A percentile compares a stretch with the other conserved stretches of the same genome.
phyloP scores from a whole-genome alignment of 2,329 filamentous ascomycete species.

The Alternaria triticina region DNA sequence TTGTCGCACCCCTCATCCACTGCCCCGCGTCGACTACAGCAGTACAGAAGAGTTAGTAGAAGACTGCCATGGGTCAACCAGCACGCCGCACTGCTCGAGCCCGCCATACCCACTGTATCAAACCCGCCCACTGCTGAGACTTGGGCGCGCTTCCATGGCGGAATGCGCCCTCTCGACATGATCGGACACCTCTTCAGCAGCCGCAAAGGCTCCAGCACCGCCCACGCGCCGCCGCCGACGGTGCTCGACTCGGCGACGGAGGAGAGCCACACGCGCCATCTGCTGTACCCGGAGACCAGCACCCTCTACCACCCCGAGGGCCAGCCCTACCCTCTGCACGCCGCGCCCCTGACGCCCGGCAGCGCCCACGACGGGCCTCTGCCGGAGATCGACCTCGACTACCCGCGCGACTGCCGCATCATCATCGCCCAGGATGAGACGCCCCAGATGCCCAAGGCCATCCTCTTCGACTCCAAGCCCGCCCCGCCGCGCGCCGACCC shows the following conservation, averaged over 20 bases:
- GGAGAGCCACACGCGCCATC: slow-evolving; percentile 49
- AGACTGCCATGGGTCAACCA: slow-evolving; percentile 39
- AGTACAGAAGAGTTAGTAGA: not conserved
- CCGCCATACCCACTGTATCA: slow-evolving; percentile 24
- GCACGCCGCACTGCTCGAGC: slow-evolving; percentile 27
- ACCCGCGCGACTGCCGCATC: slow-evolving; percentile 50
- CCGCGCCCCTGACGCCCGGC: slow-evolving; percentile 35
- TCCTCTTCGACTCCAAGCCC: slow-evolving; percentile 53
- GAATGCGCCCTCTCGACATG: slow-evolving; percentile 40
- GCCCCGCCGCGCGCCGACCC: slow-evolving; percentile 40
- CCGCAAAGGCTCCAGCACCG: slow-evolving; percentile 38
- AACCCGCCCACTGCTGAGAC: slow-evolving; percentile 23
- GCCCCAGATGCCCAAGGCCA: slow-evolving; percentile 41
- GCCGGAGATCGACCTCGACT: slow-evolving; percentile 51
- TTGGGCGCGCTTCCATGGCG: slow-evolving; percentile 16
- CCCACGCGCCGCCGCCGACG: slow-evolving; percentile 33
- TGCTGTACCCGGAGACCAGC: slow-evolving; percentile 50
- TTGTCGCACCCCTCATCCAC: not conserved
- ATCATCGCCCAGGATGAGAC: slow-evolving; percentile 54
- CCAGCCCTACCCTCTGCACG: slow-evolving; percentile 45
- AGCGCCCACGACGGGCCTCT: slow-evolving; percentile 46
- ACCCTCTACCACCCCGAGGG: slow-evolving; percentile 45
- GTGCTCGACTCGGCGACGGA: slow-evolving; percentile 48
- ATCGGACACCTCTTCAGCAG: slow-evolving; percentile 50
- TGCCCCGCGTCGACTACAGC: not conserved